phyloP scores from a whole-genome alignment of 2,329 filamentous ascomycete species.

The Penicillium psychrosexuale region DNA sequence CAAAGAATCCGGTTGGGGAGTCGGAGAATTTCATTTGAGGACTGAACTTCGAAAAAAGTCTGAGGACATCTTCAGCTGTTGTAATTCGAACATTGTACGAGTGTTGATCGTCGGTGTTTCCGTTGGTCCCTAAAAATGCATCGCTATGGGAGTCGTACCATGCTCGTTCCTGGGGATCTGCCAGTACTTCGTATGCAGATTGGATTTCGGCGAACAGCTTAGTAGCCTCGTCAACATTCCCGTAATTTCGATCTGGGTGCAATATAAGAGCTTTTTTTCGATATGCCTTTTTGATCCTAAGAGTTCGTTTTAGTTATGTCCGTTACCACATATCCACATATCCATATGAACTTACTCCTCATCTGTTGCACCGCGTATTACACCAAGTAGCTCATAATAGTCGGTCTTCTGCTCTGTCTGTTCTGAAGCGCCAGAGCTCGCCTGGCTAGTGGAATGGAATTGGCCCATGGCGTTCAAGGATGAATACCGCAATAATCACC shows the following conservation, averaged over 20 bases:
- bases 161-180: constrained; percentile 88
- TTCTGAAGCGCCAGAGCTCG: constrained; percentile 18
- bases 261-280: constrained; percentile 85
- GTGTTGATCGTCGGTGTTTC: constrained; percentile 49
- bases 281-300: constrained; percentile 89
- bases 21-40: constrained; percentile 76
- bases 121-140: constrained; percentile 70
- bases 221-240: constrained; percentile 79
- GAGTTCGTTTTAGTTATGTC: constrained; percentile 2
- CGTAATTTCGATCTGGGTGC: constrained; percentile 90
- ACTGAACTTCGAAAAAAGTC: constrained; percentile 76
- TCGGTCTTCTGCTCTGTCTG: constrained; percentile 33
- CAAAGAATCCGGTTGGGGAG: constrained; percentile 78
- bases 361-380: constrained; percentile 70
- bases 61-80: constrained; percentile 73
- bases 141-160: constrained; percentile 97
- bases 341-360: constrained; percentile 63
- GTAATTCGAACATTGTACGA: constrained; percentile 72
- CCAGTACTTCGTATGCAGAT: constrained; percentile 91
- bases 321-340: background rate
- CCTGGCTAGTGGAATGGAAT: constrained; percentile 40
- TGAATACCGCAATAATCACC: background rate
- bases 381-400: constrained; percentile 73
- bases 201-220: constrained; percentile 86
- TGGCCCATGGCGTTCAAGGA: constrained; percentile 39